phyloP scores from a whole-genome alignment of 305 asterid species.

The Rubia tinctorum region DNA sequence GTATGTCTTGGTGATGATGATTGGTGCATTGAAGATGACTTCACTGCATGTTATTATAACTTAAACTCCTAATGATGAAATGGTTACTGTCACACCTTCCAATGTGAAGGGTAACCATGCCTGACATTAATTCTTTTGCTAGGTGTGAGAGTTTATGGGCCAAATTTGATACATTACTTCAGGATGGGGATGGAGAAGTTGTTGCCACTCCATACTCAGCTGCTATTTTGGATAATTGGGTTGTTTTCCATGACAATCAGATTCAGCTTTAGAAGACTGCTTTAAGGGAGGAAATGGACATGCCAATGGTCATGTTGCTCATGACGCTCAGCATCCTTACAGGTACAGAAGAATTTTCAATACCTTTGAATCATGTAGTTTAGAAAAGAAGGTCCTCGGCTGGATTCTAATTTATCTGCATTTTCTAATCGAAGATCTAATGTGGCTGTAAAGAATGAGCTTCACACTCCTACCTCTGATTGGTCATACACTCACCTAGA shows the following conservation, averaged over 20 bases:
- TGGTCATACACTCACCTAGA: slow-evolving; percentile 98
- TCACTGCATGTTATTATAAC: slow-evolving; percentile 69
- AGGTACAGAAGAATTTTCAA: slow-evolving; percentile 28
- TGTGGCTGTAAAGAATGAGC: slow-evolving; percentile 8
- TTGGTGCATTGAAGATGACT: slow-evolving; percentile 96
- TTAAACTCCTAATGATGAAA: neutral
- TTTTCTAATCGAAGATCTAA: too few relatives aligned
- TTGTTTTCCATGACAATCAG: slow-evolving; percentile 59
- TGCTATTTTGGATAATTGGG: slow-evolving; percentile 83
- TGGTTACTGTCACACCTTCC: neutral
- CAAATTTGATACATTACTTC: slow-evolving; percentile 85
- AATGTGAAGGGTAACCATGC: too few relatives aligned
- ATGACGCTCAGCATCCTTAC: slow-evolving; percentile 96
- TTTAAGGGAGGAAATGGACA: slow-evolving; percentile 35
- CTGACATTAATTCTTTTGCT: slow-evolving; percentile 16
- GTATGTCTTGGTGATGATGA: slow-evolving; percentile 99
- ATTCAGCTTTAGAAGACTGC: slow-evolving; percentile 33
- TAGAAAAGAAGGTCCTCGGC: too few relatives aligned
- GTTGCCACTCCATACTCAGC: slow-evolving; percentile 98
- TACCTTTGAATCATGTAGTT: too few relatives aligned
- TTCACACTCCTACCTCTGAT: slow-evolving; percentile 61
- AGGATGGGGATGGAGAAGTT: too few relatives aligned
- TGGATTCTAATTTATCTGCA: too few relatives aligned
- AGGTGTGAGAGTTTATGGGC: slow-evolving; percentile 97
- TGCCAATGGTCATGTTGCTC: slow-evolving; percentile 52